Base-by-base conservation (phyloP, 768 basidiomycete species). In the Tremella fuciformis region DNA sequence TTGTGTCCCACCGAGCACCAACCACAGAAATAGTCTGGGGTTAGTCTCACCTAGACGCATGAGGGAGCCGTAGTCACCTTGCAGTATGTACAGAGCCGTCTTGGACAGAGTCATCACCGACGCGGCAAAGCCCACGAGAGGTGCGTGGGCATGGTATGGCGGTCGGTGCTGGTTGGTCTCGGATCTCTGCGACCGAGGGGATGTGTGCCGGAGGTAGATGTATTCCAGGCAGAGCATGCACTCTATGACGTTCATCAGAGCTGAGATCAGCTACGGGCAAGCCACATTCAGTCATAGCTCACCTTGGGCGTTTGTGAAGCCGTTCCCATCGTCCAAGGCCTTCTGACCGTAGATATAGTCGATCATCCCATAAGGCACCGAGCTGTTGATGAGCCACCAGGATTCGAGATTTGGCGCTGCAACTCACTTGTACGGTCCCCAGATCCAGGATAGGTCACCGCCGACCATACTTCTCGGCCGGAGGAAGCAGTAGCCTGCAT, bases 391-490 rank as follows among this genome's bases (percentile, higher is more conserved):
- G 19, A 53, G 40, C 8, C 13, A 38, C n/a, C 21, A 15, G 53
- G 66, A 4, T 6, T 34, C 29, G 29, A 11, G 29, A 34, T 11
- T 11, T 34, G 11, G 29, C 4, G 29, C 11, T 11, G 4, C 29
- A 11, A 34, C 4, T 70, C 59, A 75, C 22, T 80, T 82, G 70
- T 93, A 93, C 1, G 89, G 89, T 58, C 82, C 80, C 91, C 91
- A 94, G 44, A 93, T 83, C 91, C 90, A 93, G 66, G 91, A 88
- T 47, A 92, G 80, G 76, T 92, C 89, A 1, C 91, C 91, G 0
- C 88, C 90, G 64, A 79, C 79, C 85, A 92, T 88, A 2, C 89
- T 91, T 19, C 89, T 83, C 18, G 91, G 91, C 38, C 90, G 21
- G 16, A 61, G 47, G 41, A 73, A 70, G 48, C 69, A 73, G 60